phyloP scores from a whole-genome alignment of 257 asterid genomes.

The Forsythia suspensa region DNA sequence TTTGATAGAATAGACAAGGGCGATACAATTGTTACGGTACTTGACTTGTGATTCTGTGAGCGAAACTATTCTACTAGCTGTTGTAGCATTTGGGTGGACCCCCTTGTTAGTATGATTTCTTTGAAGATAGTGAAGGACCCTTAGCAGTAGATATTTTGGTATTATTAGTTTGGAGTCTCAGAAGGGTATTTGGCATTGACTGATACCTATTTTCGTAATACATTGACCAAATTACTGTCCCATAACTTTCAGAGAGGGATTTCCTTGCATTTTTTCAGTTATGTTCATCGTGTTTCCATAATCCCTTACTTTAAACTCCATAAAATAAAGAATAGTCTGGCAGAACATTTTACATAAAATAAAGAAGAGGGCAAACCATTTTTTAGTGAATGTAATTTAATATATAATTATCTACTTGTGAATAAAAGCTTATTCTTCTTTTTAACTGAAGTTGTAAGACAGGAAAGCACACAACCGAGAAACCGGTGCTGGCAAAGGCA shows the following conservation, averaged over 20 bases:
- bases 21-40: background rate
- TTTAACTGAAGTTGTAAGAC: conserved; percentile 40
- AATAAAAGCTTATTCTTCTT: background rate
- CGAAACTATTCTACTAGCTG: background rate
- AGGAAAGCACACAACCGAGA: conserved; percentile 52
- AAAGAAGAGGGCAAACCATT: background rate
- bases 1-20: background rate
- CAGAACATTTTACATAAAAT: background rate
- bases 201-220: background rate
- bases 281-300: background rate
- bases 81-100: background rate
- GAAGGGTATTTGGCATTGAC: background rate
- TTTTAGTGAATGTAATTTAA: background rate
- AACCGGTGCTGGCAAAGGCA: conserved; percentile 38
- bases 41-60: background rate
- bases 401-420: background rate
- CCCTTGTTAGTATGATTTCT: background rate
- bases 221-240: background rate
- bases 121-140: background rate
- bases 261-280: background rate
- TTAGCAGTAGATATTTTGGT: background rate
- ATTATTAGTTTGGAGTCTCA: background rate
- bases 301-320: background rate
- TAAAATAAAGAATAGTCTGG: background rate
- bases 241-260: background rate